Evolutionary conservation across 2,329 filamentous ascomycete genomes (phyloP).

Genomic region (Fusarium coffeatum): DNA sequence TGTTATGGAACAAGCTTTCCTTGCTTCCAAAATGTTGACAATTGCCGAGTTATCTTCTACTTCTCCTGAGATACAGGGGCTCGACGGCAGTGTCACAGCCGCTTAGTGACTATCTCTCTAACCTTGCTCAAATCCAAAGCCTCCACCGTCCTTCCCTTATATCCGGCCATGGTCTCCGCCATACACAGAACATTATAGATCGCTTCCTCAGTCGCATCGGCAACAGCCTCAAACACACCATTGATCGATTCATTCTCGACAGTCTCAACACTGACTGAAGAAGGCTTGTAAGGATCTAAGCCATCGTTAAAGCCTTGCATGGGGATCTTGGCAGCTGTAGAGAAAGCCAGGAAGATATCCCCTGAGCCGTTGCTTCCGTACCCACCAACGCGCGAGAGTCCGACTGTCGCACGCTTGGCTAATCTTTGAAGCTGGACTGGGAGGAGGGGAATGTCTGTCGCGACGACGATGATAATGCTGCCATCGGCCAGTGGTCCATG

Average conservation of each 20-base stretch:
- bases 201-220: constrained; percentile 73
- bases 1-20: background rate
- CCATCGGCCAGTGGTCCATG: constrained; percentile 50
- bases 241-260: constrained; percentile 71
- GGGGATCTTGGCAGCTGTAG: constrained; percentile 65
- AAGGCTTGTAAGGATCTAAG: constrained; percentile 56
- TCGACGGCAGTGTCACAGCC: background rate
- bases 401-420: constrained; percentile 70
- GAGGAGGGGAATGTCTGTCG: constrained; percentile 49
- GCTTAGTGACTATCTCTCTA: constrained; percentile 57
- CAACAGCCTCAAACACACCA: constrained; percentile 69
- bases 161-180: constrained; percentile 68
- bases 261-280: constrained; percentile 20
- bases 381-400: constrained; percentile 69
- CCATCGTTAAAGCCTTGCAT: constrained; percentile 48
- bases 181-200: constrained; percentile 73
- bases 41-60: too few relatives aligned
- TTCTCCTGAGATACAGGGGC: background rate
- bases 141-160: constrained; percentile 61
- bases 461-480: constrained; percentile 52
- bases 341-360: constrained; percentile 75
- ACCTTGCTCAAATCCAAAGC: constrained; percentile 61
- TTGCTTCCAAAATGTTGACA: too few relatives aligned
- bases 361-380: constrained; percentile 72
- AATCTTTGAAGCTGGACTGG: constrained; percentile 57